Base-by-base conservation (phyloP, 164 flowering plant species). In the Amborella trichopoda region DNA sequence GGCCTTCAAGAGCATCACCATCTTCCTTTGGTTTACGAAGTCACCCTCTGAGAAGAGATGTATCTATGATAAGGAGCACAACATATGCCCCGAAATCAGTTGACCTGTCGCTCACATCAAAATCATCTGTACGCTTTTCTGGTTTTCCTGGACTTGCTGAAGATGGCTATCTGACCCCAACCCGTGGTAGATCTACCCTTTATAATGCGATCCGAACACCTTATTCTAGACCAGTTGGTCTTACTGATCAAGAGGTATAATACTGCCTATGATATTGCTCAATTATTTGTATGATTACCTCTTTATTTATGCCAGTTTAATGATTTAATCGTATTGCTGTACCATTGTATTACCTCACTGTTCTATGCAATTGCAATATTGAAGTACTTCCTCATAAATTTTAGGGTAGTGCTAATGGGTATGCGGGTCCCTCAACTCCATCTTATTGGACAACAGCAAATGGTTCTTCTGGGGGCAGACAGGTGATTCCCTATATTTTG, bases 201-300 rank as follows among this genome's bases (percentile, higher is more conserved):
- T 85, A 84, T 55, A 77, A 48, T 53, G 81, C 82, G 96, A 79
- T 88, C 45, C 83, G 90, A 39, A 71, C 83, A 16, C 96, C 98
- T 9, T 87, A 83, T 61, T 75, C 90, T 19, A 75, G 81, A 42
- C 19, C 21, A 18, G 2, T 23, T 28, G 28, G 37, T 25, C 12
- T 24, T n/a, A 22, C 38, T 46, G 20, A 10, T 8, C 4, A 12
- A 10, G 6, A 18, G 23, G 30, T 46, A 26, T 6, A 26, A 2
- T 6, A 13, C 13, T 6, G 13, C 6, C 6, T 6, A 30, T 30
- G 13, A 30, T 6, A 6, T 30, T 6, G 34, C 13, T 30, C 13
- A 30, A 6, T 30, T 30, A n/a, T n/a, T n/a, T n/a, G n/a, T n/a
- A n/a, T n/a, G n/a, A 13, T 6, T 30, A 30, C 6, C 6, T 30